phyloP scores from a whole-genome alignment of 371 early-diverging fungal species.

The Apophysomyces sp. region DNA sequence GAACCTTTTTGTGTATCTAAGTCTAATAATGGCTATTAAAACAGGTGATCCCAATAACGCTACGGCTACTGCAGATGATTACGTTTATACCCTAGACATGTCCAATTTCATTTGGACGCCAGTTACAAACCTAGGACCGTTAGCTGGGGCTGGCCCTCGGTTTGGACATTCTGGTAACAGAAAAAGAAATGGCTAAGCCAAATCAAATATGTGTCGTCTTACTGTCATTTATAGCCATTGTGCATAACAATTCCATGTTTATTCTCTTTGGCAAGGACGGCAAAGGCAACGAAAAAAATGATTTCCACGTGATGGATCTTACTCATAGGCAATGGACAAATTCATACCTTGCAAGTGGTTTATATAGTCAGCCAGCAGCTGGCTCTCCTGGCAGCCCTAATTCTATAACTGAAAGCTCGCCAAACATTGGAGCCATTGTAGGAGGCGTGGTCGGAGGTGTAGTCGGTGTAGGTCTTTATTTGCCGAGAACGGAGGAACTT shows the following conservation, averaged over 20 bases:
- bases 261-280: conserved; percentile 16
- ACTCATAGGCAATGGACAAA: conserved; percentile 5
- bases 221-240: neutral
- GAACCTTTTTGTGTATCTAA: no score
- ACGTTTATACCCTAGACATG: conserved; percentile 6
- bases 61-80: conserved; percentile 9
- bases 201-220: no score
- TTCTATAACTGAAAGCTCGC: no score
- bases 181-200: neutral
- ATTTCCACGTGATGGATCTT: conserved; percentile 11
- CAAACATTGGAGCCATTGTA: no score
- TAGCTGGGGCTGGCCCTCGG: conserved; percentile 18
- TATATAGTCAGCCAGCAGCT: neutral
- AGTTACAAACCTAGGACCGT: conserved; percentile 1
- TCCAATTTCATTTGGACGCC: conserved; percentile 2
- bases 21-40: neutral
- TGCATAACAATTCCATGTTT: conserved; percentile 13
- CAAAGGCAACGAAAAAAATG: conserved; percentile 10
- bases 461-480: no score
- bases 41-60: neutral
- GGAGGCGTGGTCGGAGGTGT: no score
- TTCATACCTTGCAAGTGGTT: neutral
- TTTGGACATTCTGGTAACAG: conserved; percentile 22
- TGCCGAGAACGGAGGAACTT: no score
- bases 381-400: no score